These are phyloP conservation scores for Bolboschoenus planiculmis DNA, from an alignment of 176 grass and related monocot genomes.

Conservation along the genomic window DNA sequence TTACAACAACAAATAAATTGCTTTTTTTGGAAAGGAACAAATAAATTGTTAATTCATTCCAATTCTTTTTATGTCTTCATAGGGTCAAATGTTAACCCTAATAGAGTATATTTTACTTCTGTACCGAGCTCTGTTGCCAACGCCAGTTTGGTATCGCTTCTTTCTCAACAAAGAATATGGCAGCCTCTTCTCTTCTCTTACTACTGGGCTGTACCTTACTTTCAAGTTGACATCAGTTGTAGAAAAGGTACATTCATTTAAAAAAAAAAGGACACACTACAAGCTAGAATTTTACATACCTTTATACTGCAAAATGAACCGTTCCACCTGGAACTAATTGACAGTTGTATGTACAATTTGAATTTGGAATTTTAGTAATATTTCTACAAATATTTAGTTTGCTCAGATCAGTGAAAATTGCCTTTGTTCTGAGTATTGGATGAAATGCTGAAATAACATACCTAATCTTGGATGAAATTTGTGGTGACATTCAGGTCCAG, in stretches of 20 bases:
- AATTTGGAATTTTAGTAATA: conserved; percentile 16
- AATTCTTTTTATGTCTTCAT: conserved; percentile 31
- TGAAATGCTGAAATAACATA: background rate
- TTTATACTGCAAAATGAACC: background rate
- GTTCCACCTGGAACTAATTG: background rate
- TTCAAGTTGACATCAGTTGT: conserved; percentile 97
- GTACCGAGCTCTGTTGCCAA: conserved; percentile 84
- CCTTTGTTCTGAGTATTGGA: too few species aligned
- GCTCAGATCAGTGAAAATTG: background rate
- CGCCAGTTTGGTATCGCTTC: conserved; percentile 97
- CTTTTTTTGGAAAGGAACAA: too few species aligned
- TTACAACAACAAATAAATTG: background rate
- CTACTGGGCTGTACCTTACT: conserved; percentile 87
- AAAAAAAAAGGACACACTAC: background rate
- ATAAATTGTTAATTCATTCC: conserved; percentile 22
- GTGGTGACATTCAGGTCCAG: conserved; percentile 58
- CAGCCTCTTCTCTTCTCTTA: conserved; percentile 94
- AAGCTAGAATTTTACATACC: background rate
- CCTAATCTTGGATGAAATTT: background rate
- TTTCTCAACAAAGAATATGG: conserved; percentile 99
- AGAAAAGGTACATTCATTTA: conserved; percentile 72
- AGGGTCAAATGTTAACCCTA: conserved; percentile 99
- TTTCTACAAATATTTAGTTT: background rate
- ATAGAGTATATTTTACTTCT: conserved; percentile 89
- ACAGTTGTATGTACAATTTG: background rate